These are phyloP conservation scores for Protomyces pachydermus DNA, from an alignment of 1,139 yeast species.

Conservation along the genomic window DNA sequence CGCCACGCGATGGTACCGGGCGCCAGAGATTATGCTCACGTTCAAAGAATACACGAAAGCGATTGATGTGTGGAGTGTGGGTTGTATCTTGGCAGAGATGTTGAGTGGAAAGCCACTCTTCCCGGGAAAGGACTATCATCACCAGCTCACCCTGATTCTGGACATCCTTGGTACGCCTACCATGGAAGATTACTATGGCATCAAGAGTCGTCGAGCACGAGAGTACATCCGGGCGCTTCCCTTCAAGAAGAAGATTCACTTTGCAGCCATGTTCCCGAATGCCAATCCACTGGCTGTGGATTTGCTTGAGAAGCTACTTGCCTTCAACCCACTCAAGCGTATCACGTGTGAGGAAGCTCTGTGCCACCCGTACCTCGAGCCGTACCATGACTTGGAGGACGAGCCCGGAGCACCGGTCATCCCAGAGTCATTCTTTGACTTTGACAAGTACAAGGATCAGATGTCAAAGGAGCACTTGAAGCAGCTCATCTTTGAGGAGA, in stretches of 20 bases:
- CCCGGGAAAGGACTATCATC: conserved; percentile 91
- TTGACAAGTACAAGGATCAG: conserved; percentile 69
- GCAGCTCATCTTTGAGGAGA: conserved; percentile 32
- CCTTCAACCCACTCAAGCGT: conserved; percentile 75
- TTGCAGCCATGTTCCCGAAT: conserved; percentile 50
- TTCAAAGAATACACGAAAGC: conserved; percentile 91
- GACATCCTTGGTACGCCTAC: conserved; percentile 87
- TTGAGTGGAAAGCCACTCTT: conserved; percentile 77
- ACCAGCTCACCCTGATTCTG: conserved; percentile 79
- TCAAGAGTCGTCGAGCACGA: conserved; percentile 78
- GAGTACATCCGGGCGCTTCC: conserved; percentile 78
- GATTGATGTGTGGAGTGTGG: conserved; percentile 94
- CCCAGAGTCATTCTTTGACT: conserved; percentile 73
- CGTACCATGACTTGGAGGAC: conserved; percentile 74
- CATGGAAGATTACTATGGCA: conserved; percentile 71
- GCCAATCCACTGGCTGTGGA: conserved; percentile 65
- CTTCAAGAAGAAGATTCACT: conserved; percentile 53
- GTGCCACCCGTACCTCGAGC: conserved; percentile 69
- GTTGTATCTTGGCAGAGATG: conserved; percentile 94
- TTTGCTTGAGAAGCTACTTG: conserved; percentile 63
- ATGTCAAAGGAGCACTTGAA: conserved; percentile 67
- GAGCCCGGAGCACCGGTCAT: conserved; percentile 75
- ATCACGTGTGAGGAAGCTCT: conserved; percentile 77
- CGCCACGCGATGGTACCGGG: conserved; percentile 96
- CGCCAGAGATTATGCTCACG: conserved; percentile 95